Conservation (phyloP, 75 land plant species). For the Pseudotsuga menziesii region DNA sequence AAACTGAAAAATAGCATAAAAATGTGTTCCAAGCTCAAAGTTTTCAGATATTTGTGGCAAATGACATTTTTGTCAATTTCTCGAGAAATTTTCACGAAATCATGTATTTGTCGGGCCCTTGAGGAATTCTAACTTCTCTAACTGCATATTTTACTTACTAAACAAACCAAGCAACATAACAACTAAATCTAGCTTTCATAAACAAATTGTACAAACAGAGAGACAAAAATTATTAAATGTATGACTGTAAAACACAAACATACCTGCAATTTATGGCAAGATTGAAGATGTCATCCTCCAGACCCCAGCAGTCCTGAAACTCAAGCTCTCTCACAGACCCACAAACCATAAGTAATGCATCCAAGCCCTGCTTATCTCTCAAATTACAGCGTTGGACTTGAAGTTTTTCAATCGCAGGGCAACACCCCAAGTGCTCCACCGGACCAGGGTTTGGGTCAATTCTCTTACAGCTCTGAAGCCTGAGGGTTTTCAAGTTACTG, state of each 20-base stretch:
- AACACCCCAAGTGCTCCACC: slow-evolving; percentile 62
- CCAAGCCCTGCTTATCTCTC: slow-evolving; percentile 51
- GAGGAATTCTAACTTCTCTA: too few relatives aligned
- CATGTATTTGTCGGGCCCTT: too few relatives aligned
- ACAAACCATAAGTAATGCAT: slow-evolving; percentile 69
- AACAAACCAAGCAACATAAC: too few relatives aligned
- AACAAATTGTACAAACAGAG: too few relatives aligned
- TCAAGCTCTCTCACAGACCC: slow-evolving; percentile 50
- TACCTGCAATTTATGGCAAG: slow-evolving; percentile 64
- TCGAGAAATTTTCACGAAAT: too few relatives aligned
- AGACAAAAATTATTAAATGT: too few relatives aligned
- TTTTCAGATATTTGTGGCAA: too few relatives aligned
- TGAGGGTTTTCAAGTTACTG: slow-evolving; percentile 75
- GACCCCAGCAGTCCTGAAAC: slow-evolving; percentile 89
- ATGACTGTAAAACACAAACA: not conserved
- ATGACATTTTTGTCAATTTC: too few relatives aligned
- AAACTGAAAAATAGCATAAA: too few relatives aligned
- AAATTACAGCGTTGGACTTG: slow-evolving; percentile 67
- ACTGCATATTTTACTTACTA: too few relatives aligned
- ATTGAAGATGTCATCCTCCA: slow-evolving; percentile 65
- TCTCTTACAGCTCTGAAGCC: slow-evolving; percentile 56
- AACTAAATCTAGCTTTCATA: too few relatives aligned
- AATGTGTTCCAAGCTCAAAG: too few relatives aligned
- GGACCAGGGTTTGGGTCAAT: slow-evolving; percentile 79
- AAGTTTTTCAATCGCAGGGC: slow-evolving; percentile 65